phyloP scores from a whole-genome alignment of 2,329 filamentous ascomycete genomes.

The Microsporum canis region DNA sequence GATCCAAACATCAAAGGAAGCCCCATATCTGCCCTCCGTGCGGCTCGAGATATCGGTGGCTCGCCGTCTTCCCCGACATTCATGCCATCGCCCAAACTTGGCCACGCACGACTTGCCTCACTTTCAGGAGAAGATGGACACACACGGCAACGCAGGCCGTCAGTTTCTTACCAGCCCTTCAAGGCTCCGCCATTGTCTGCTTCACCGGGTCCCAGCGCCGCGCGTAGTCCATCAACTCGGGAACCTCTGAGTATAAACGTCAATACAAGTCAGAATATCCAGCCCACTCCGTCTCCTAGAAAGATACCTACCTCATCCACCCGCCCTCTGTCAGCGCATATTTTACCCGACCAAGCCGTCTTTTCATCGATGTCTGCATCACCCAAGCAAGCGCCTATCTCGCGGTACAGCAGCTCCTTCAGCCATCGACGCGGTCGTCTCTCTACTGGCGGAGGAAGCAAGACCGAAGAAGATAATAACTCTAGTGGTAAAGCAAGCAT shows the following conservation, averaged over 20 bases:
- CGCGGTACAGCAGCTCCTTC: conserved; percentile 88
- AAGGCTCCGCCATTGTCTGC: conserved; percentile 92
- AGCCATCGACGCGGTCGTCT: conserved; percentile 68
- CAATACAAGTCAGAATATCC: conserved; percentile 22
- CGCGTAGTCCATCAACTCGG: conserved; percentile 26
- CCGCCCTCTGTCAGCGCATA: conserved; percentile 30
- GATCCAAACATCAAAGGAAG: conserved; percentile 66
- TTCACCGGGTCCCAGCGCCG: conserved; percentile 49
- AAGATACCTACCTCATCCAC: conserved; percentile 15
- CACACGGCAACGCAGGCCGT: conserved; percentile 54
- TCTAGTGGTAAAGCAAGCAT: conserved; percentile 49
- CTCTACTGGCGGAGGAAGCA: conserved; percentile 61
- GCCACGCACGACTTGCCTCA: conserved; percentile 40
- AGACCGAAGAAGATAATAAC: conserved; percentile 39
- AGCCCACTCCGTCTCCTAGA: conserved; percentile 27
- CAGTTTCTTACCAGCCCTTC: conserved; percentile 87
- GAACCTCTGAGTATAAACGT: neutral
- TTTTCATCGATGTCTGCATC: conserved; percentile 61
- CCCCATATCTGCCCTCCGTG: conserved; percentile 70
- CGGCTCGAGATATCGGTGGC: conserved; percentile 47
- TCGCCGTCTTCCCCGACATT: conserved; percentile 40
- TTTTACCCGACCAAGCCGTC: conserved; percentile 49
- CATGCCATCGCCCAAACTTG: conserved; percentile 34
- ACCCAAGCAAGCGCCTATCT: conserved; percentile 65
- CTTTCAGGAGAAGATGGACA: conserved; percentile 41